A percentile compares a stretch with the other conserved stretches of the same genome.
phyloP scores from a whole-genome alignment of 371 early-diverging fungal genomes.

The Lichtheimia hyalospora region DNA sequence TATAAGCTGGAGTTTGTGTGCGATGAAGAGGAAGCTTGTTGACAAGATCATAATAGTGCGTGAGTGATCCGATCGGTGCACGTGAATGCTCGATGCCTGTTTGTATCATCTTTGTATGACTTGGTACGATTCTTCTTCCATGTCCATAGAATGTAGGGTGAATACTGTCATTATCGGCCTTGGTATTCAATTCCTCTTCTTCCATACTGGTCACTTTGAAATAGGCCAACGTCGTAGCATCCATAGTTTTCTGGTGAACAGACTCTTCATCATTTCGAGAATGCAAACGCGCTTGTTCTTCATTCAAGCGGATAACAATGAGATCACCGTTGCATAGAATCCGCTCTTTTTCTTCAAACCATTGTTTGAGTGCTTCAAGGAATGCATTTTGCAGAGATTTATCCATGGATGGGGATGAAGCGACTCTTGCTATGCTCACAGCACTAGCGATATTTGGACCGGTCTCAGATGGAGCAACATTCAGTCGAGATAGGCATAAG shows the following conservation, averaged over 20 bases:
- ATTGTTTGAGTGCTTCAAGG: constrained; percentile 62
- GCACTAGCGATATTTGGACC: constrained; percentile 64
- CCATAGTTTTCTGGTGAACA: constrained; percentile 9
- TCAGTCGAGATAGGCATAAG: constrained; percentile 30
- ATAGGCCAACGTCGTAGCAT: constrained; percentile 45
- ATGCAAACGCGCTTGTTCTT: constrained; percentile 23
- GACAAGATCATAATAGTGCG: constrained; percentile 35
- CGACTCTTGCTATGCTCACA: constrained; percentile 74
- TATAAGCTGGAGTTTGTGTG: constrained; percentile 24
- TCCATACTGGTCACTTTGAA: constrained; percentile 57
- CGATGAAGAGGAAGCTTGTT: constrained; percentile 33
- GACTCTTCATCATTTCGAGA: constrained; percentile 13
- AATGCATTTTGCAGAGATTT: constrained; percentile 63
- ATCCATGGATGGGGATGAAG: constrained; percentile 74
- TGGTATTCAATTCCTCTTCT: constrained; percentile 8
- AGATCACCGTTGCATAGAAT: constrained; percentile 77
- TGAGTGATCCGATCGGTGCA: constrained; percentile 49
- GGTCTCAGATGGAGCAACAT: constrained; percentile 34
- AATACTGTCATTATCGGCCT: background rate
- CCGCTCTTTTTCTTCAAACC: constrained; percentile 70
- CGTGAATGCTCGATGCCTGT: constrained; percentile 67
- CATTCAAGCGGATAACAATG: constrained; percentile 70
- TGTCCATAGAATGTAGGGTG: constrained; percentile 44
- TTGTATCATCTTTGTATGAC: constrained; percentile 63
- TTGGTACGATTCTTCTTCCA: constrained; percentile 57